Percentiles rank a stretch among this genome's conserved stretches.
phyloP scores from a whole-genome alignment of 2,329 filamentous ascomycete genomes.

The Zymoseptoria passerinii region DNA sequence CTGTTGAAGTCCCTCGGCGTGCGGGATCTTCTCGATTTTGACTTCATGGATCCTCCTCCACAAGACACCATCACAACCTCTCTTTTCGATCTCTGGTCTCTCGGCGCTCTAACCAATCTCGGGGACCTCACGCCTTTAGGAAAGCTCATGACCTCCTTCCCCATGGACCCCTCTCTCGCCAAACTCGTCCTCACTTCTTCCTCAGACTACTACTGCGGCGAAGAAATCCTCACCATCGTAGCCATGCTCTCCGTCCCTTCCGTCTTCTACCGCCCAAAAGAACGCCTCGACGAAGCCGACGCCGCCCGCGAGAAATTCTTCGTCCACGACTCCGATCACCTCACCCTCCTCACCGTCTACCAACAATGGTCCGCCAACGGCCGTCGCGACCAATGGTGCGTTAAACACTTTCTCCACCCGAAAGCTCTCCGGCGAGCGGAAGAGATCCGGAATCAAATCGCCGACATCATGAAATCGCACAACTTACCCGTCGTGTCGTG shows the following conservation, averaged over 20 bases:
- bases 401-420: conserved; percentile 87
- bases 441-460: conserved; percentile 87
- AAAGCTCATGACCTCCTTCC: conserved; percentile 90
- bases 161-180: conserved; percentile 92
- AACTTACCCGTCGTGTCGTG: conserved; percentile 82
- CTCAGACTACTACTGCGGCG: conserved; percentile 68
- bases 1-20: conserved; percentile 92
- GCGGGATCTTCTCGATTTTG: conserved; percentile 88
- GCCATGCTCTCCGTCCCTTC: conserved; percentile 95
- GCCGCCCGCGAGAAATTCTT: conserved; percentile 96
- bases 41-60: conserved; percentile 97
- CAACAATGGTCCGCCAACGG: conserved; percentile 91
- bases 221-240: conserved; percentile 97
- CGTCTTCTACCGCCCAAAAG: conserved; percentile 94
- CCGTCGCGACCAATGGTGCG: conserved; percentile 83
- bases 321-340: conserved; percentile 92
- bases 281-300: conserved; percentile 93
- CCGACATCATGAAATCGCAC: conserved; percentile 83
- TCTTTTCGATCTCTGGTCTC: conserved; percentile 92
- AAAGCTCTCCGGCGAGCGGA: conserved; percentile 86
- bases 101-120: conserved; percentile 87
- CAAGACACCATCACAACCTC: conserved; percentile 97
- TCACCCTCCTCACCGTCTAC: conserved; percentile 93
- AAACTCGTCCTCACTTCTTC: conserved; percentile 90
- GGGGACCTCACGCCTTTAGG: conserved; percentile 84